Conservation (phyloP, 2,329 filamentous ascomycete species). For the Albifimbria verrucaria region DNA sequence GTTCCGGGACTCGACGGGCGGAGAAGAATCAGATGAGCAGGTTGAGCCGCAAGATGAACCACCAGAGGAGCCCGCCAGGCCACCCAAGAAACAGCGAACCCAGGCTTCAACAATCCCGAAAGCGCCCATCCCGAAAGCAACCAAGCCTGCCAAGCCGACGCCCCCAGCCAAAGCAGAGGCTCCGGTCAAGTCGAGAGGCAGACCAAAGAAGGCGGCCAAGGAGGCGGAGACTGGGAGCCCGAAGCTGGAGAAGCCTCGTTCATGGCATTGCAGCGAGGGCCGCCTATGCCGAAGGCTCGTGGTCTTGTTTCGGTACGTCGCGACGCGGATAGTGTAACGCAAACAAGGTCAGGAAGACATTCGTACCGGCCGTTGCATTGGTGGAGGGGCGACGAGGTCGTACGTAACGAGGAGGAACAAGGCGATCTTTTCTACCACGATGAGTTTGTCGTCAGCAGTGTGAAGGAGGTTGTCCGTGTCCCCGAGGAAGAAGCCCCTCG, state of each 20-base stretch:
- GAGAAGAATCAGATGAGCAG: constrained; percentile 19
- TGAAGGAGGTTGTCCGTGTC: constrained; percentile 75
- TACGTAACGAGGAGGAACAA: constrained; percentile 61
- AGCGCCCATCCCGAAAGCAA: too few species aligned
- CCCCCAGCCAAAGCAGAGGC: constrained; percentile 3
- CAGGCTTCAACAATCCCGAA: too few species aligned
- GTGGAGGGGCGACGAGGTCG: constrained; percentile 81
- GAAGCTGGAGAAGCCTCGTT: constrained; percentile 43
- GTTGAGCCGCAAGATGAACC: constrained; percentile 6
- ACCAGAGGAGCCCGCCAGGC: constrained; percentile 3
- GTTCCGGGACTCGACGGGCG: not conserved
- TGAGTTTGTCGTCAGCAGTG: constrained; percentile 60
- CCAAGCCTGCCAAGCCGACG: constrained; percentile 13
- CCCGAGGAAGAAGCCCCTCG: constrained; percentile 49
- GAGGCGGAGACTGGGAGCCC: constrained; percentile 25
- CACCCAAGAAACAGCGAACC: constrained; percentile 21
- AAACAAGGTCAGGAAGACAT: constrained; percentile 72
- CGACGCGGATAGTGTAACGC: constrained; percentile 48
- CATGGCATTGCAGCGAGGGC: constrained; percentile 48
- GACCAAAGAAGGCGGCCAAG: constrained; percentile 15
- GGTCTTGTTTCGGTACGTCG: constrained; percentile 52
- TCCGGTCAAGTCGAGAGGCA: constrained; percentile 22
- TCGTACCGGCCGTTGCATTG: constrained; percentile 77
- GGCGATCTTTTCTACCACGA: constrained; percentile 41
- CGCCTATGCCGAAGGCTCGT: constrained; percentile 52